A percentile compares a stretch with the other conserved stretches of the same genome.
Evolutionary conservation across 176 grass and related monocot genomes (phyloP).

Genomic region (Triticum dicoccoides): DNA sequence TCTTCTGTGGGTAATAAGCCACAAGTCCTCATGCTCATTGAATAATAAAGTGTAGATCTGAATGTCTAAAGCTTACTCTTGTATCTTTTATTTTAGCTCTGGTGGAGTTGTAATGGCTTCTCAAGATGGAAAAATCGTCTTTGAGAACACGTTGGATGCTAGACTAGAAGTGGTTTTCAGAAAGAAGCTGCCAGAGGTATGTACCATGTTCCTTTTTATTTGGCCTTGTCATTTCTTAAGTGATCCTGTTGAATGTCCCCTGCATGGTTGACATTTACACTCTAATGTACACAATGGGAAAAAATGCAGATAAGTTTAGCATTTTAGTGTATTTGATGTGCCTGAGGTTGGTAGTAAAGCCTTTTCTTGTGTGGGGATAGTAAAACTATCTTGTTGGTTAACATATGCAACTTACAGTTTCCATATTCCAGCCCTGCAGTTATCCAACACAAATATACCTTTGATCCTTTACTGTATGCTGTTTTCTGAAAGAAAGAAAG

Average conservation of each 20-base stretch:
- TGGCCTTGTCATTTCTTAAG: neutral
- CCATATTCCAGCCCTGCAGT: neutral
- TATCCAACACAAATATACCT: neutral
- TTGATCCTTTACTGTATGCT: neutral
- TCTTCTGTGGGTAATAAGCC: conserved; percentile 2
- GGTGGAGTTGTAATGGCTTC: conserved; percentile 88
- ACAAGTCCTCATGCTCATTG: neutral
- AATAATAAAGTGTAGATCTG: neutral
- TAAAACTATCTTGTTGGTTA: neutral
- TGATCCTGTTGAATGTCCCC: neutral
- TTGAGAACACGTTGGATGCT: conserved; percentile 89
- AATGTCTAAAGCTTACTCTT: neutral
- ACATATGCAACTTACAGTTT: neutral
- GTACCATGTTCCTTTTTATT: neutral
- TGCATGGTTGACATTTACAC: neutral
- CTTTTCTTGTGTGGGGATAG: neutral
- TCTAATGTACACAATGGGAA: neutral
- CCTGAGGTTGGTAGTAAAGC: neutral
- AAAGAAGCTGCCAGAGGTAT: conserved; percentile 89
- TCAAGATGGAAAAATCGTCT: conserved; percentile 84
- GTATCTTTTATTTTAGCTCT: conserved; percentile 44
- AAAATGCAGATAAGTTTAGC: neutral
- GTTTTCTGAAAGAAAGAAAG: neutral
- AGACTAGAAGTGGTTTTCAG: conserved; percentile 73
- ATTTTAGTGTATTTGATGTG: neutral